A percentile compares a stretch with the other conserved stretches of the same genome.
Evolutionary conservation across 495 filamentous ascomycete genomes (phyloP).

Genomic region (Lasiosphaeris hirsuta): DNA sequence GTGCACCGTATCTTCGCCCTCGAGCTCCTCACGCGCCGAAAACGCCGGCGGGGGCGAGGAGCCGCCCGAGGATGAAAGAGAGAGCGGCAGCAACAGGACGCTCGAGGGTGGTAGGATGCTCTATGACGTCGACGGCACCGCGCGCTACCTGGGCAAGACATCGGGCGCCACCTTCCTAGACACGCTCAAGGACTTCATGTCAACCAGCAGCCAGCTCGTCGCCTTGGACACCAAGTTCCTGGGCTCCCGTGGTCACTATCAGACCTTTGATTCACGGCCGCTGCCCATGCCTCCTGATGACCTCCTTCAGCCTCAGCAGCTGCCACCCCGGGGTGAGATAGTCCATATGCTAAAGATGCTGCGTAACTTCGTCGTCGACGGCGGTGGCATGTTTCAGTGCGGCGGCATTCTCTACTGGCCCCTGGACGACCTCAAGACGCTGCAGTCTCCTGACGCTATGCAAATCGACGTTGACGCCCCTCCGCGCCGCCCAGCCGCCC

Average conservation of each 20-base stretch:
- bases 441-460: background rate
- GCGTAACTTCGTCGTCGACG: slow-evolving; percentile 32
- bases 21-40: background rate
- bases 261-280: slow-evolving; percentile 41
- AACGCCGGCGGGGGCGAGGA: background rate
- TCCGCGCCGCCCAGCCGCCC: background rate
- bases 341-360: slow-evolving; percentile 22
- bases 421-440: slow-evolving; percentile 14
- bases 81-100: background rate
- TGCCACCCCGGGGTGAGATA: slow-evolving; percentile 28
- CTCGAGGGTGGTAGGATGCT: slow-evolving; percentile 31
- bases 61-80: background rate
- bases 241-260: slow-evolving; percentile 32
- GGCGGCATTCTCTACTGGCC: slow-evolving; percentile 42
- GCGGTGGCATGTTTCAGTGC: slow-evolving; percentile 19
- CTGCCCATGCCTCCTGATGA: slow-evolving; percentile 17
- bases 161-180: slow-evolving; percentile 41
- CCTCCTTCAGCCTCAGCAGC: slow-evolving; percentile 19
- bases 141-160: slow-evolving; percentile 37
- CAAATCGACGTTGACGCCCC: background rate
- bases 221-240: slow-evolving; percentile 20
- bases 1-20: background rate
- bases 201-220: slow-evolving; percentile 12
- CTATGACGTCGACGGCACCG: slow-evolving; percentile 30
- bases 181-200: slow-evolving; percentile 35